Evolutionary conservation across 345 rosid species (phyloP).

Genomic region (Rhizophora mangle): DNA sequence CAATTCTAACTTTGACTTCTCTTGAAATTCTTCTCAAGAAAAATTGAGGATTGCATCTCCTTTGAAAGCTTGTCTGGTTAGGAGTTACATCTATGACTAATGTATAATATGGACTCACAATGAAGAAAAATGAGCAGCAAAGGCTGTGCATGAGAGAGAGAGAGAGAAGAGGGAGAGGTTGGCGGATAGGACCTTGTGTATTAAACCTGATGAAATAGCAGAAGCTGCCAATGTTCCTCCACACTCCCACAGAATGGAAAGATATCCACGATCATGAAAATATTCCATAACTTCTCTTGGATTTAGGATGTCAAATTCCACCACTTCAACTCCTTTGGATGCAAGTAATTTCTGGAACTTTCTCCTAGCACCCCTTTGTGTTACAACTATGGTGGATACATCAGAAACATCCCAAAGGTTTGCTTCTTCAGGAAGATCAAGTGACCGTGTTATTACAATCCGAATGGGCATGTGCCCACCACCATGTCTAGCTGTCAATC

Average conservation of each 20-base stretch:
- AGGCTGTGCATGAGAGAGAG: neutral
- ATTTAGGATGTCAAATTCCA: slow-evolving; percentile 90
- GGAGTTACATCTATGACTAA: too few species aligned
- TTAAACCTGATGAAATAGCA: slow-evolving; percentile 80
- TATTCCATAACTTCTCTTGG: slow-evolving; percentile 95
- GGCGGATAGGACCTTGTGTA: slow-evolving; percentile 65
- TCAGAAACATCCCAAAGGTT: slow-evolving; percentile 85
- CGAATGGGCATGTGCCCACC: slow-evolving; percentile 83
- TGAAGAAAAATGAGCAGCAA: neutral
- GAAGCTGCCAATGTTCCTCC: slow-evolving; percentile 92
- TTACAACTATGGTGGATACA: slow-evolving; percentile 73
- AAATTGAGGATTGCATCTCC: too few species aligned
- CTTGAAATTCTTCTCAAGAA: too few species aligned
- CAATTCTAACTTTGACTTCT: too few species aligned
- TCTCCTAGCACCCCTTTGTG: slow-evolving; percentile 92
- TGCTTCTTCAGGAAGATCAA: slow-evolving; percentile 86
- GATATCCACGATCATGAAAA: slow-evolving; percentile 84
- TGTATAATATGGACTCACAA: neutral
- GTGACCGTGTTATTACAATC: slow-evolving; percentile 75
- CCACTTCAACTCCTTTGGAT: slow-evolving; percentile 89
- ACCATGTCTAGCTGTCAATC: slow-evolving; percentile 86
- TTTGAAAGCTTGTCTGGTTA: too few species aligned
- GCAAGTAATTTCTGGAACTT: slow-evolving; percentile 76
- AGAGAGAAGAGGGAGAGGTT: neutral
- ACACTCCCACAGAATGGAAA: slow-evolving; percentile 94